A percentile compares a stretch with the other conserved stretches of the same genome.
Conservation (phyloP, 2,329 filamentous ascomycete genomes). For the Aspergillus sp. region DNA sequence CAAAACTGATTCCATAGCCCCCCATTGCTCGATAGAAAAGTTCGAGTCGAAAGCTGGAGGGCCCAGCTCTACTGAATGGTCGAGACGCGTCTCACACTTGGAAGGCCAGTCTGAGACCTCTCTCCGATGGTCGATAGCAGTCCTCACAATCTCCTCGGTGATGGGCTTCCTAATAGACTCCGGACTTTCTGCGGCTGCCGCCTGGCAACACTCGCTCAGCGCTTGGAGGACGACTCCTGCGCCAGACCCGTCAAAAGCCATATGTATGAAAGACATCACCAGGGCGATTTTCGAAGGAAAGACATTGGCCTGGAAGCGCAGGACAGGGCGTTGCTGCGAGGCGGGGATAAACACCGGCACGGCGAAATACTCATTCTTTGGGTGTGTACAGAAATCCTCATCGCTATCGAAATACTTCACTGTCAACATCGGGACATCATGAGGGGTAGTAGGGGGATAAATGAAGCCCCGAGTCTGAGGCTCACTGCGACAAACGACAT, state of each 20-base stretch:
- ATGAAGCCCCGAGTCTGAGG: not conserved
- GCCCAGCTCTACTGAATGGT: not conserved
- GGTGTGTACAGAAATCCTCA: not conserved
- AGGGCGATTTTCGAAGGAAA: slow-evolving; percentile 7
- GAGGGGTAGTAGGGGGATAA: not conserved
- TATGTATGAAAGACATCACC: slow-evolving; percentile 9
- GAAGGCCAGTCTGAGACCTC: slow-evolving; percentile 1
- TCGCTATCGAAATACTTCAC: not conserved
- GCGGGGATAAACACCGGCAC: slow-evolving; percentile 3
- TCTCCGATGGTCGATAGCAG: not conserved
- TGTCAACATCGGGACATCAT: slow-evolving; percentile 2
- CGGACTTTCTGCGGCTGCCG: not conserved
- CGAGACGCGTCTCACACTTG: not conserved
- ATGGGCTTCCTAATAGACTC: not conserved
- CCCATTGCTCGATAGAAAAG: slow-evolving; percentile 2
- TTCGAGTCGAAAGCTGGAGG: slow-evolving; percentile 1
- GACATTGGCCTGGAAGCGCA: slow-evolving; percentile 14
- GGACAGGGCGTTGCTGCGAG: slow-evolving; percentile 8
- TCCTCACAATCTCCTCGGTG: not conserved
- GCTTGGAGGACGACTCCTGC: slow-evolving; percentile 8
- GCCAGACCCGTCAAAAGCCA: slow-evolving; percentile 10
- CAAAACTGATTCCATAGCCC: not conserved
- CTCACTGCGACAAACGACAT: not conserved
- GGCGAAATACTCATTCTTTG: not conserved
- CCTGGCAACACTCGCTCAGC: slow-evolving; percentile 2